Evolutionary conservation across 1,139 yeast species (phyloP), one percentile per base, ranked within the genome.

Genomic region (Yamadazyma kanchanaburiensis): DNA sequence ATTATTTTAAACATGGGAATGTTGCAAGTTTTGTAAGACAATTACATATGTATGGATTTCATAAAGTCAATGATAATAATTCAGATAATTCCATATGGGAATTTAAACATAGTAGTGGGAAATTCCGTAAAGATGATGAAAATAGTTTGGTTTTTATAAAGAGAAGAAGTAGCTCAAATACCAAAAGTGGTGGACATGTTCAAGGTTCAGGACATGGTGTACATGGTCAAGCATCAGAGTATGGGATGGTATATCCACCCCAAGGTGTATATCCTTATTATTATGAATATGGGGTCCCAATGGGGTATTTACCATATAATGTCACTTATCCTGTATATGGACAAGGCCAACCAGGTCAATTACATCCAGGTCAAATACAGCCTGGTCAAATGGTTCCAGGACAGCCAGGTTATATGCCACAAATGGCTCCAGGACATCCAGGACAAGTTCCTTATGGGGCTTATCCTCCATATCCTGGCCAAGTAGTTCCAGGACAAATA

Each of bases 101-200:
- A 55, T 89, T 89, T 59, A 80, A 81, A 41, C 98, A 89, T 50
- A 78, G 84, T 26, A 75, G 80, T 23, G 95, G 94, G 5, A 63
- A 70, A 35, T 89, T 89, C 57, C 74, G 70, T 44, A 80, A 85
- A 37, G 88, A 86, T 33, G 91, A 88, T 49, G 77, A 79, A 36
- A 77, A 70, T 26, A 67, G 79, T 8, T 60, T 86, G 32, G 64
- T 77, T 10, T 67, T 72, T 28, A 86, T 86, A 43, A 85, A 82
- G 49, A 64, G 95, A 38, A 64, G 95, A 26, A 65, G 75, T 27
- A 58, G 63, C 31, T 53, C 61, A 39, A 38, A 36, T 15, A 17
- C 37, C 13, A n/a, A n/a, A n/a, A n/a, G n/a, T n/a, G n/a, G n/a
- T n/a, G n/a, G n/a, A n/a, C n/a, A n/a, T n/a, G n/a, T n/a, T n/a